Percentiles rank a stretch among this genome's conserved stretches.
Conservation (phyloP, 1,284 basidiomycete genomes). For the Leccinum angustisporum region DNA sequence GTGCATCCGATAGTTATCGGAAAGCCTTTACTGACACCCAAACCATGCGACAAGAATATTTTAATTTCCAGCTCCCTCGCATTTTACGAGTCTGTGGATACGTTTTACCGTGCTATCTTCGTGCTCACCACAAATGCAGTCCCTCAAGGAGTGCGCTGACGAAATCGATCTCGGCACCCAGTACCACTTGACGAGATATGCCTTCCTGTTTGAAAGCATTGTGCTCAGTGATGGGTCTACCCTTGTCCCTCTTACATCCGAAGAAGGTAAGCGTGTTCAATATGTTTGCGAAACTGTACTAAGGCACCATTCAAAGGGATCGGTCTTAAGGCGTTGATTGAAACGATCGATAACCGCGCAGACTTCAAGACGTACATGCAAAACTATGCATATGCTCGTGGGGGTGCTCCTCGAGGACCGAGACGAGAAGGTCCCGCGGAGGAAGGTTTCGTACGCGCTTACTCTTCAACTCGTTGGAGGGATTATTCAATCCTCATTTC, state of each 20-base stretch:
- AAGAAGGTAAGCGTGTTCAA: slow-evolving; percentile 45
- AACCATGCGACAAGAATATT: slow-evolving; percentile 91
- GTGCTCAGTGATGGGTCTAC: slow-evolving; percentile 87
- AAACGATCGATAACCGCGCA: slow-evolving; percentile 89
- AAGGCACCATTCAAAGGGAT: slow-evolving; percentile 41
- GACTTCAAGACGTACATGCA: slow-evolving; percentile 99
- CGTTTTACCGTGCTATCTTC: slow-evolving; percentile 3
- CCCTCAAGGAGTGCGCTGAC: slow-evolving; percentile 94
- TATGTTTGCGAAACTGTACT: slow-evolving; percentile 10
- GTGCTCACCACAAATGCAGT: slow-evolving; percentile 44
- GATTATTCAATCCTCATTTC: slow-evolving; percentile 7
- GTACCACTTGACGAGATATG: slow-evolving; percentile 94
- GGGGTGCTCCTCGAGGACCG: slow-evolving; percentile 62
- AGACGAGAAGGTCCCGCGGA: slow-evolving; percentile 82
- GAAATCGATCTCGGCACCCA: slow-evolving; percentile 97
- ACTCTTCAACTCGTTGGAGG: slow-evolving; percentile 13
- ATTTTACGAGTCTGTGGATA: slow-evolving; percentile 75
- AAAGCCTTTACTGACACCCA: slow-evolving; percentile 93
- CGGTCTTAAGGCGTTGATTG: slow-evolving; percentile 85
- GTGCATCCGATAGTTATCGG: slow-evolving; percentile 85
- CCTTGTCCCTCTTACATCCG: slow-evolving; percentile 70
- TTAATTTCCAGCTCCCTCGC: slow-evolving; percentile 94
- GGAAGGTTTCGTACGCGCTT: slow-evolving; percentile 78
- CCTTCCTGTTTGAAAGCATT: slow-evolving; percentile 91
- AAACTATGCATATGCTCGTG: slow-evolving; percentile 88